Conservation (phyloP, 169 alveolate genomes). For the Plasmodium chabaudi region DNA sequence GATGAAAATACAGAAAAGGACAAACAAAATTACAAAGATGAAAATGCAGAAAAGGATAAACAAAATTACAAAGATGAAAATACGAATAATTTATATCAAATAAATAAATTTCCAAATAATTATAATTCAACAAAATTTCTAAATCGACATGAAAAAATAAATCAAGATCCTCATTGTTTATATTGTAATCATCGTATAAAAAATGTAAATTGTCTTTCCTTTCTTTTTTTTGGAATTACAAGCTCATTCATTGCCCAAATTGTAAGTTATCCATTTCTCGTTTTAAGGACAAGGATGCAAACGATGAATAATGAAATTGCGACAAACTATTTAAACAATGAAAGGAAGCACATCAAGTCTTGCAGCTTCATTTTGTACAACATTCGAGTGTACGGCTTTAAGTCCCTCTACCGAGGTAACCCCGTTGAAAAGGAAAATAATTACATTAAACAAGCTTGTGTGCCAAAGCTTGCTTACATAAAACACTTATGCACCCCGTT, state of each 20-base stretch:
- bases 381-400: slow-evolving; percentile 39
- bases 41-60: background rate
- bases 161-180: background rate
- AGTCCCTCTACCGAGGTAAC: slow-evolving; percentile 61
- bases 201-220: slow-evolving; percentile 49
- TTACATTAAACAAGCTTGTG: no score
- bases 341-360: slow-evolving; percentile 41
- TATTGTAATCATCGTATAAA: slow-evolving; percentile 59
- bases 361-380: slow-evolving; percentile 66
- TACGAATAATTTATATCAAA: no score
- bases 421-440: background rate
- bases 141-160: no score
- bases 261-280: slow-evolving; percentile 66
- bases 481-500: background rate
- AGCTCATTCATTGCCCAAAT: slow-evolving; percentile 67
- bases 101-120: no score
- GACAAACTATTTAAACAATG: slow-evolving; percentile 62
- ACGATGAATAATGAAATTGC: slow-evolving; percentile 60
- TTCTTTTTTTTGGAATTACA: slow-evolving; percentile 61
- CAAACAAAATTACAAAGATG: background rate
- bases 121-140: no score
- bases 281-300: slow-evolving; percentile 65
- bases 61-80: background rate
- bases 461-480: no score
- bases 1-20: background rate